A percentile compares a stretch with the other conserved stretches of the same genome.
These are phyloP conservation scores for Dalbergia cochinchinensis DNA, from an alignment of 306 rosid species.

Conservation along the genomic window DNA sequence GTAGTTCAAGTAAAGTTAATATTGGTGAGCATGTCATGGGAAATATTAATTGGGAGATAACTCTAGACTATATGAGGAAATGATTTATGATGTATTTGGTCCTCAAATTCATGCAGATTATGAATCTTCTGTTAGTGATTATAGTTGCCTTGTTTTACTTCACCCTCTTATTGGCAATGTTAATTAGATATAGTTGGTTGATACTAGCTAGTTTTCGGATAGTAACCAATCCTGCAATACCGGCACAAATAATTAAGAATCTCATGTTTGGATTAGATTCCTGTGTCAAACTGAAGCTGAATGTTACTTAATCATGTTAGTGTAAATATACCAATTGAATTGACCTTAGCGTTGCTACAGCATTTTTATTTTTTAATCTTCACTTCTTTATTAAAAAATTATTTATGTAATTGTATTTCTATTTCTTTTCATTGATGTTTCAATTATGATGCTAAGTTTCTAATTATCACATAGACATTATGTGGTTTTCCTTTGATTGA, in stretches of 20 bases:
- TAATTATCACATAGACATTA: neutral
- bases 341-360: neutral
- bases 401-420: neutral
- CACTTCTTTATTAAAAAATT: neutral
- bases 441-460: neutral
- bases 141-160: slow-evolving; percentile 8
- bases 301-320: neutral
- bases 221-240: slow-evolving; percentile 2
- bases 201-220: neutral
- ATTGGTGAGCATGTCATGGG: no score
- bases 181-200: neutral
- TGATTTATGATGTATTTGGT: no score
- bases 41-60: no score
- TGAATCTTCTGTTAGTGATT: no score
- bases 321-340: neutral
- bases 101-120: no score
- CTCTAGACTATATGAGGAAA: no score
- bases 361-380: neutral
- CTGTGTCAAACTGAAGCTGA: slow-evolving; percentile 8
- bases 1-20: no score
- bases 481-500: neutral
- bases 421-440: neutral
- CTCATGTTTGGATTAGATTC: slow-evolving; percentile 2
- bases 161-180: neutral
- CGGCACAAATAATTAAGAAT: neutral